Base-by-base conservation (phyloP, 495 filamentous ascomycete genomes). In the Trichoderma reesei region DNA sequence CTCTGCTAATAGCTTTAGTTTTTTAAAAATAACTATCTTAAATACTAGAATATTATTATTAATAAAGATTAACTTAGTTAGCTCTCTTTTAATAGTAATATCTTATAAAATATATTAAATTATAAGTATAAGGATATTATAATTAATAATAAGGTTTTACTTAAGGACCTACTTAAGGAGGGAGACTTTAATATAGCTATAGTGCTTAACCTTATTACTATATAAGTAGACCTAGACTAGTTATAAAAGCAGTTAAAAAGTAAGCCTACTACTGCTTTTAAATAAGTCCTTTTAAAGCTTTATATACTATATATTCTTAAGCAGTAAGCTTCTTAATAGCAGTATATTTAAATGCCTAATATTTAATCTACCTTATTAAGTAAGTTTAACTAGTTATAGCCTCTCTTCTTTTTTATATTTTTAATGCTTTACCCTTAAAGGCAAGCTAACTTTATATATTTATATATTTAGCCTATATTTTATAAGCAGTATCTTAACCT, bases 361-460 rank as follows among this genome's bases (percentile, higher is more conserved):
- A 31, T 59, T 33, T 59, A 59, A 3, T 31, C 16, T 10, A 59
- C n/a, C 3, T n/a, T 36, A 6, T 6, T 59, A 7, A 59, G 31
- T 59, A 59, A 59, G 18, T 59, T 59, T 59, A 59, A 59, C n/a
- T n/a, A 36, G 5, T 59, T 36, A 8, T 14, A 59, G 54, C 54
- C n/a, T 10, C 31, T 59, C 20, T n/a, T 59, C 3, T 59, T 18
- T 31, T n/a, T 59, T 33, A 33, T 36, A 59, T 59, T 59, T 59
- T 36, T 36, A 5, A 59, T 36, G 2, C 16, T 59, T 26, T 59
- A 59, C 16, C 16, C 16, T 36, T 10, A 33, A 31, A 36, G 16
- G 2, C 3, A 59, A 36, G 18, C n/a, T 59, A 59, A 59, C n/a
- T 59, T 59, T 36, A 59, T 59, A 31, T 33, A 31, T 7, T n/a